Base-by-base conservation (phyloP, 225 moss, liverwort and hornwort species). In the Physcomitrium patens region DNA sequence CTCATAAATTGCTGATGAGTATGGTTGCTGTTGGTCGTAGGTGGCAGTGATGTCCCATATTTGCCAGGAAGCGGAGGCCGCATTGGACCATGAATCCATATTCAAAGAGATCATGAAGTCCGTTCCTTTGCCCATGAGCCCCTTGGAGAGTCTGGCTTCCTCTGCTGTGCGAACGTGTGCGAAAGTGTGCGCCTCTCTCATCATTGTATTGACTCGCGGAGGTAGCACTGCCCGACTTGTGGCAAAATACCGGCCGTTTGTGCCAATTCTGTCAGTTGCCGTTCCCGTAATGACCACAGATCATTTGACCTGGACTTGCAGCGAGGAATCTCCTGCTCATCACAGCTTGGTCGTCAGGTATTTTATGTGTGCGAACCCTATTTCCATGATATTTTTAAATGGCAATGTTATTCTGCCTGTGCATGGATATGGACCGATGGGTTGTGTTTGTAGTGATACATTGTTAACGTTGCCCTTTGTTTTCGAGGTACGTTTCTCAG, bases 211-310 rank as follows among this genome's bases (percentile, higher is more conserved):
- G 22, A 94, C 96, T 8, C 87, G 96, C 4, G 96, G 96, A 43
- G 96, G 96, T 76, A 94, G 87, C 69, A 96, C 96, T 8, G 96
- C 96, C 14, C 87, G 94, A 57, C 85, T 96, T 63, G 96, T 96
- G 71, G 94, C 96, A 10, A 96, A 96, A 82, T 96, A 96, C 78
- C 90, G 96, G 8, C 96, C 96, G 0, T 84, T 27, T 17, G 92
- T 96, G 76, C 96, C 96, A 24, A 94, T 96, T 68, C 90, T 96
- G 7, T 94, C 96, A 5, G 96, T 96, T 37, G 96, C 93, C 17
- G 92, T 96, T 14, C 96, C 96, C n/a, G 59, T 96, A 1, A 87
- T 96, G 94, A 92, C 90, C 27, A 96, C 96, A 18, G 96, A 96
- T 51, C 92, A 82, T 81, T 76, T 96, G 48, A 92, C 92, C 17